Evolutionary conservation across 192 early-diverging fungal species (phyloP).

Genomic region (Mortierella alpina): DNA sequence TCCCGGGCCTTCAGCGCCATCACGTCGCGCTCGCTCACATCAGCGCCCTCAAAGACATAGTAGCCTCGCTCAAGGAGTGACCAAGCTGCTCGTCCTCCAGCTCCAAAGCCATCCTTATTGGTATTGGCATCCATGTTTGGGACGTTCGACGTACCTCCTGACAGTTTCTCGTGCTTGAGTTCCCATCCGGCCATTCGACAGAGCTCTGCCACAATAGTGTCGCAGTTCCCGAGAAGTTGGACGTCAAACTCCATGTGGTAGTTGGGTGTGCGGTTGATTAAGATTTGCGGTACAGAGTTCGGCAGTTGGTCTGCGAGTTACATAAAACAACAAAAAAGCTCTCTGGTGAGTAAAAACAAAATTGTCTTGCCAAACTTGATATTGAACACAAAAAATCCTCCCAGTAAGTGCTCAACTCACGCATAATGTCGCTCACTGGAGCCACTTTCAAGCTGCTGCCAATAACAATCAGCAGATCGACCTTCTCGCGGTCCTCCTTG

Average conservation of each 20-base stretch:
- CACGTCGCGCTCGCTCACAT: slow-evolving; percentile 19
- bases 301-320: slow-evolving; percentile 73
- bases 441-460: slow-evolving; percentile 95
- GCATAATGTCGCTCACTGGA: slow-evolving; percentile 93
- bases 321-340: not conserved
- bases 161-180: slow-evolving; percentile 70
- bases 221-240: slow-evolving; percentile 87
- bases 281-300: slow-evolving; percentile 87
- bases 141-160: slow-evolving; percentile 59
- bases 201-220: slow-evolving; percentile 85
- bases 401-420: slow-evolving; percentile 27
- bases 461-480: slow-evolving; percentile 96
- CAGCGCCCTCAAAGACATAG: slow-evolving; percentile 66
- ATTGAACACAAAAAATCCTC: not conserved
- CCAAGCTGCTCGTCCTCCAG: slow-evolving; percentile 28
- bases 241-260: slow-evolving; percentile 90
- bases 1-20: not conserved
- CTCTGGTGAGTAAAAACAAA: not conserved
- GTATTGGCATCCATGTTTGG: slow-evolving; percentile 31
- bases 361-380: not conserved
- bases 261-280: slow-evolving; percentile 93
- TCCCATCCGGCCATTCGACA: slow-evolving; percentile 83
- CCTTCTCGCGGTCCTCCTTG: slow-evolving; percentile 75
- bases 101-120: slow-evolving; percentile 35
- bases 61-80: slow-evolving; percentile 36